A percentile compares a stretch with the other conserved stretches of the same genome.
These are phyloP conservation scores for Phialocephala sp. DNA, from an alignment of 2,329 filamentous ascomycete genomes.

Conservation along the genomic window DNA sequence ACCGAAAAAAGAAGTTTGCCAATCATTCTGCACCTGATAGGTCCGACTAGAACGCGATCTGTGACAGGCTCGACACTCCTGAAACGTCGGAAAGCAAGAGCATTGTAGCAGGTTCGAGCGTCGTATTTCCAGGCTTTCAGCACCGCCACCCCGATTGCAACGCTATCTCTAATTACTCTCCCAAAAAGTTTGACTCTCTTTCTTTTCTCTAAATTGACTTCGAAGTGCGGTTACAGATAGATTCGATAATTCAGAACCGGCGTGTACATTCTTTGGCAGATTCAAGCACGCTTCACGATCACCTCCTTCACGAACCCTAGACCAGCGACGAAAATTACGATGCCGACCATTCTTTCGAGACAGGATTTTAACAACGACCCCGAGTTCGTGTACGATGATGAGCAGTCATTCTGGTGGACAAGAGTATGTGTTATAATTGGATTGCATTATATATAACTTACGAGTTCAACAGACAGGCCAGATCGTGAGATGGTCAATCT, in stretches of 20 bases:
- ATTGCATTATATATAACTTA: background rate
- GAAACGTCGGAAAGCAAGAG: constrained; percentile 30
- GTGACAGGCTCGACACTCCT: constrained; percentile 24
- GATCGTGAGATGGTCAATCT: constrained; percentile 72
- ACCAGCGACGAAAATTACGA: constrained; percentile 11
- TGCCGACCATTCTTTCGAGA: constrained; percentile 24
- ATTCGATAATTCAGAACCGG: constrained; percentile 16
- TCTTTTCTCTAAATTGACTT: constrained; percentile 17
- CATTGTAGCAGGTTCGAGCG: constrained; percentile 26
- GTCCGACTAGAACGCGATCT: constrained; percentile 5
- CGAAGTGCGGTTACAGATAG: constrained; percentile 20
- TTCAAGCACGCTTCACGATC: background rate
- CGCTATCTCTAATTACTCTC: constrained; percentile 15
- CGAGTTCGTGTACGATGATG: constrained; percentile 39
- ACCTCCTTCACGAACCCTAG: background rate
- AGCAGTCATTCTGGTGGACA: constrained; percentile 48
- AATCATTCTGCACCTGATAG: background rate
- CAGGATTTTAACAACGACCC: constrained; percentile 25
- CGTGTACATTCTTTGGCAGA: background rate
- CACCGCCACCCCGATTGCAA: constrained; percentile 23
- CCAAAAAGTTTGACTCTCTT: constrained; percentile 26
- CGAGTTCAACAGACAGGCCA: constrained; percentile 37
- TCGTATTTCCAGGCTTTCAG: constrained; percentile 13
- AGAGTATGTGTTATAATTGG: constrained; percentile 39
- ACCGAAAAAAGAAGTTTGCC: constrained; percentile 5